A percentile compares a stretch with the other conserved stretches of the same genome.
These are phyloP conservation scores for Cryptococcus sp. DNA, from an alignment of 1,284 basidiomycete species.

Conservation along the genomic window DNA sequence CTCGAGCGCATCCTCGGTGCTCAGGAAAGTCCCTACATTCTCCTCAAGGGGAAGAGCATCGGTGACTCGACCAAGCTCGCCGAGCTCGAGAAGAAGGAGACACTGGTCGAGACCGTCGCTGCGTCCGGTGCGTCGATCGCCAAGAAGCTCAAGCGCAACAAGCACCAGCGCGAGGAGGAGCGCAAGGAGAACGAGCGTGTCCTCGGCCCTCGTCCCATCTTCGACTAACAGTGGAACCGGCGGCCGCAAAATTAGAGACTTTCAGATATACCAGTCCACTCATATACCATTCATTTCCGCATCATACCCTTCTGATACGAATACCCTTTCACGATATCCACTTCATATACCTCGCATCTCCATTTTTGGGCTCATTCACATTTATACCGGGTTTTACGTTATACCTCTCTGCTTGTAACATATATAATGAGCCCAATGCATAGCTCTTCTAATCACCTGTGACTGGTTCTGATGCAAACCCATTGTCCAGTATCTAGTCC, in stretches of 20 bases:
- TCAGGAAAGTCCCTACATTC: conserved; percentile 21
- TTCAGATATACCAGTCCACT: too few species aligned
- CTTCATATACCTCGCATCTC: not conserved
- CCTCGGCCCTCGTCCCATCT: conserved; percentile 31
- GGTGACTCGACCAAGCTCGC: conserved; percentile 14
- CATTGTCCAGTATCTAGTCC: not conserved
- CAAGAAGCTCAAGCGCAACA: conserved; percentile 36
- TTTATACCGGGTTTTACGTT: not conserved
- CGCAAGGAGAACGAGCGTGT: conserved; percentile 37
- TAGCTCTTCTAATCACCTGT: not conserved
- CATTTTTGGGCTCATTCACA: not conserved
- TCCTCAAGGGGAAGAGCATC: conserved; percentile 20
- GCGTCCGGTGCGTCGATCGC: conserved; percentile 20
- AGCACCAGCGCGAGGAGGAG: conserved; percentile 37
- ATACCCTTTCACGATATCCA: not conserved
- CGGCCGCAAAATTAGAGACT: too few species aligned
- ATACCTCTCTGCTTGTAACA: too few species aligned
- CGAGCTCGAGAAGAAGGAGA: conserved; percentile 24
- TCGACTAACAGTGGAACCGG: conserved; percentile 3
- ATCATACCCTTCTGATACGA: not conserved
- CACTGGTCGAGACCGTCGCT: conserved; percentile 19
- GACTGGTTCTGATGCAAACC: not conserved
- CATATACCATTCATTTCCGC: too few species aligned
- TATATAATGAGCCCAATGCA: not conserved
- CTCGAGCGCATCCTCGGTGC: conserved; percentile 23